A percentile compares a stretch with the other conserved stretches of the same genome.
phyloP scores from a whole-genome alignment of 2,329 filamentous ascomycete species.

The Pseudodiploospora longispora region DNA sequence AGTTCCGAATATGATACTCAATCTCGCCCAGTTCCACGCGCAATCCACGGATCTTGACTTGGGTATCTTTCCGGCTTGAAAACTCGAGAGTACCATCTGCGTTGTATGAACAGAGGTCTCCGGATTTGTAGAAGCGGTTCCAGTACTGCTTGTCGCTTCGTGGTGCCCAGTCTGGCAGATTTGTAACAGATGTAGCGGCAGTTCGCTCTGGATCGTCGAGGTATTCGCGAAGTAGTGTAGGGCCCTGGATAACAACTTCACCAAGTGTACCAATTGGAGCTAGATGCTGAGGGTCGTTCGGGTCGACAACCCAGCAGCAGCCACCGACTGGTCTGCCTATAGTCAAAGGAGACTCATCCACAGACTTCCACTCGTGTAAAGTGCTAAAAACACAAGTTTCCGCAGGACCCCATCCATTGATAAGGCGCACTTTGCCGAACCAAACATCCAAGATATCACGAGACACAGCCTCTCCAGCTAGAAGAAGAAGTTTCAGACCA shows the following conservation, averaged over 20 bases:
- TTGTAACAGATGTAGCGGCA: neutral
- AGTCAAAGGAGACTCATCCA: slow-evolving; percentile 4
- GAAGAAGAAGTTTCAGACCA: slow-evolving; percentile 7
- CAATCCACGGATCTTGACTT: slow-evolving; percentile 15
- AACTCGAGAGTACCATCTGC: slow-evolving; percentile 12
- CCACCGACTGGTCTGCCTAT: slow-evolving; percentile 6
- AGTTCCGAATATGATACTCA: slow-evolving; percentile 7
- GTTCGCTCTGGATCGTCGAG: slow-evolving; percentile 9
- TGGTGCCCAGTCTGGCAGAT: slow-evolving; percentile 3
- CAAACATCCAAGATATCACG: slow-evolving; percentile 9
- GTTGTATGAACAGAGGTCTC: slow-evolving; percentile 11
- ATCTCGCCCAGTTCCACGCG: slow-evolving; percentile 15
- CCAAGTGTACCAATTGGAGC: slow-evolving; percentile 8
- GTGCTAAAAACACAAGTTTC: slow-evolving; percentile 10
- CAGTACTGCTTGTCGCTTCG: neutral
- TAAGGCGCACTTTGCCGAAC: slow-evolving; percentile 6
- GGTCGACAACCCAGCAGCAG: slow-evolving; percentile 8
- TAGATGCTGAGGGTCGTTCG: slow-evolving; percentile 3
- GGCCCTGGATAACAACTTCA: slow-evolving; percentile 18
- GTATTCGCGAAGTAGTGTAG: slow-evolving; percentile 38
- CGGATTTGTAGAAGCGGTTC: slow-evolving; percentile 12
- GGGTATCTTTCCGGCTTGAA: slow-evolving; percentile 13
- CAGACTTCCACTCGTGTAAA: slow-evolving; percentile 7
- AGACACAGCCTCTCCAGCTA: slow-evolving; percentile 10
- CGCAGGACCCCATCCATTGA: slow-evolving; percentile 14